Conservation (phyloP, 2,329 filamentous ascomycete genomes). For the Fusarium caatingaense region DNA sequence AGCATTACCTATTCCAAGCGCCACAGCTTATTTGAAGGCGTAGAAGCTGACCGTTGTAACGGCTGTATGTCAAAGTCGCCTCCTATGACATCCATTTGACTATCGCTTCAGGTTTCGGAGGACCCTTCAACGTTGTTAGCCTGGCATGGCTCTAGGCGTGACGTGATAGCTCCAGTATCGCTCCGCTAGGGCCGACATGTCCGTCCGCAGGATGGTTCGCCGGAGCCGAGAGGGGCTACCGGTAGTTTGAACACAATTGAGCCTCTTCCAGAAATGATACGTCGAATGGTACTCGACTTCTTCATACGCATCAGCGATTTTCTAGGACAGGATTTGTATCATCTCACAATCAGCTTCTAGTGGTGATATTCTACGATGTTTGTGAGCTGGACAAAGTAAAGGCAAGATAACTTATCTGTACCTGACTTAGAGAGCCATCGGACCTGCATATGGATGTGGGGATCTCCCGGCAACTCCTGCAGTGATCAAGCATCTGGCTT, state of each 20-base stretch:
- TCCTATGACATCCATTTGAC: background rate
- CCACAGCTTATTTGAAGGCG: constrained; percentile 19
- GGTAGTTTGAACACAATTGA: constrained; percentile 3
- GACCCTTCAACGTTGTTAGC: constrained; percentile 5
- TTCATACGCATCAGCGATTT: background rate
- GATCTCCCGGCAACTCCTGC: constrained; percentile 21
- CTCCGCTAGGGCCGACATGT: constrained; percentile 32
- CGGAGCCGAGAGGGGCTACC: constrained; percentile 23
- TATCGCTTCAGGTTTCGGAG: constrained; percentile 6
- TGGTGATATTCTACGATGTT: too few species aligned
- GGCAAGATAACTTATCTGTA: constrained; percentile 8
- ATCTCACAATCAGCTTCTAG: background rate
- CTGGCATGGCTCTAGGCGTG: constrained; percentile 31
- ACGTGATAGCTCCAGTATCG: constrained; percentile 28
- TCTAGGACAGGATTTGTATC: background rate
- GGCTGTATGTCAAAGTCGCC: background rate
- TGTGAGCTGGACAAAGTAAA: background rate
- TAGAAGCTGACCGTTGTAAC: background rate
- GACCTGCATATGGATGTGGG: constrained; percentile 40
- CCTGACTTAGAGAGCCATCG: constrained; percentile 1
- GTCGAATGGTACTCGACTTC: background rate
- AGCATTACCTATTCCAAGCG: constrained; percentile 8
- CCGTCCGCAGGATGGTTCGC: constrained; percentile 28
- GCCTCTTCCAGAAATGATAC: background rate
- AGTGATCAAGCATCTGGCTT: constrained; percentile 25